Conservation (phyloP, 116 monocot species). For the Posidonia oceanica region DNA sequence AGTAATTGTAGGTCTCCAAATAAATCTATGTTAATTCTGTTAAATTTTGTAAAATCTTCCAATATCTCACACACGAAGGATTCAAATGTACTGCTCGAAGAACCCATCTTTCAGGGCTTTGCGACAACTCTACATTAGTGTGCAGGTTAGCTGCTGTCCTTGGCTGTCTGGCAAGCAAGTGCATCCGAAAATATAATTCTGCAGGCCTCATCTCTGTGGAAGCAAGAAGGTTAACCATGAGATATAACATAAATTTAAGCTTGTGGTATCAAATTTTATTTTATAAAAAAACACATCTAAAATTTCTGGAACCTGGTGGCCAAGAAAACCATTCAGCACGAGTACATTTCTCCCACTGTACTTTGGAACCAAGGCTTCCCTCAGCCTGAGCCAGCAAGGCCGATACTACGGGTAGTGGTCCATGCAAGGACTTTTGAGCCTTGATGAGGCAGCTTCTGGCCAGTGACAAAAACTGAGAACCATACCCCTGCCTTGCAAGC, state of each 20-base stretch:
- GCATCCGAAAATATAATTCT: conserved; percentile 89
- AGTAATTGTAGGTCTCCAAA: too few relatives aligned
- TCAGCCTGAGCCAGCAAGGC: conserved; percentile 76
- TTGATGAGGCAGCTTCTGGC: conserved; percentile 54
- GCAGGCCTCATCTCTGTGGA: conserved; percentile 80
- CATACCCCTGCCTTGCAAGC: conserved; percentile 50
- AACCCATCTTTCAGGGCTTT: conserved; percentile 53
- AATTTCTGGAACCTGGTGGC: conserved; percentile 55
- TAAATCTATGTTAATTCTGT: too few relatives aligned
- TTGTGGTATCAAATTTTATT: background rate
- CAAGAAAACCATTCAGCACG: conserved; percentile 83
- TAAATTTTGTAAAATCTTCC: conserved; percentile 47
- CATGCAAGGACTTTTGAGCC: conserved; percentile 32
- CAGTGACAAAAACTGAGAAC: conserved; percentile 51
- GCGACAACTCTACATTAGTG: conserved; percentile 25
- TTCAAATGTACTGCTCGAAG: conserved; percentile 77
- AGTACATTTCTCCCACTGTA: conserved; percentile 74
- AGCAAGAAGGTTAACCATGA: background rate
- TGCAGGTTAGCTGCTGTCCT: conserved; percentile 11
- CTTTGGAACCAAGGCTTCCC: conserved; percentile 66
- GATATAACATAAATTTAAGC: background rate
- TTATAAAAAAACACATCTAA: background rate
- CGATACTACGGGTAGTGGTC: conserved; percentile 56
- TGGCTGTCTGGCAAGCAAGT: conserved; percentile 51
- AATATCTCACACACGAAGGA: conserved; percentile 79